Percentiles rank a stretch among this genome's conserved stretches.
These are phyloP conservation scores for Fusarium newnesense DNA, from an alignment of 2,329 filamentous ascomycete species.

Conservation along the genomic window DNA sequence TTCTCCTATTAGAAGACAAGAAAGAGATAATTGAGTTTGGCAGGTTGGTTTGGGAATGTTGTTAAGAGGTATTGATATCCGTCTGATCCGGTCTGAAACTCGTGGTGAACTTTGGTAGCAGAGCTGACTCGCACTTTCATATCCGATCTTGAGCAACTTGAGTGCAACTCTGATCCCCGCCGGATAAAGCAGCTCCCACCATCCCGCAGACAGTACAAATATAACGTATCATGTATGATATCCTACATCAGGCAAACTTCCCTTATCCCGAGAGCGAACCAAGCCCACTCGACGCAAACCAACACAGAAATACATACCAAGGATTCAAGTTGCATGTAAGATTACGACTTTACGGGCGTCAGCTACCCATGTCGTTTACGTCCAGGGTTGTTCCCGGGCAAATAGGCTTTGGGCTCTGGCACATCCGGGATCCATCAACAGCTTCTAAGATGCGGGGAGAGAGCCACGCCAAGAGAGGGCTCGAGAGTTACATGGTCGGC, in stretches of 20 bases:
- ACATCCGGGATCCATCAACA: slow-evolving; percentile 5
- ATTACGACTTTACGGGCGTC: slow-evolving; percentile 36
- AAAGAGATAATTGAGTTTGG: not conserved
- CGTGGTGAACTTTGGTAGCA: not conserved
- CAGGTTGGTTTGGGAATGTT: not conserved
- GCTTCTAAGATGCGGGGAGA: slow-evolving; percentile 33
- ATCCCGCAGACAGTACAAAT: not conserved
- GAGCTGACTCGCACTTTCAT: slow-evolving; percentile 6
- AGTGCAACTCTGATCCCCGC: slow-evolving; percentile 19
- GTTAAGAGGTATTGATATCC: not conserved
- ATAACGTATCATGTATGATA: slow-evolving; percentile 3
- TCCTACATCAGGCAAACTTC: slow-evolving; percentile 26
- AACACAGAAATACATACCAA: slow-evolving; percentile 20
- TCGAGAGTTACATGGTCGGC: not conserved
- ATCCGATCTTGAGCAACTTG: not conserved
- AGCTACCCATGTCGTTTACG: slow-evolving; percentile 5
- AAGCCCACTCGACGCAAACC: not conserved
- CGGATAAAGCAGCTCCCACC: slow-evolving; percentile 32
- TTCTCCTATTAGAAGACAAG: not conserved
- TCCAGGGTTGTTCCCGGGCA: slow-evolving; percentile 17
- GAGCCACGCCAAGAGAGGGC: slow-evolving; percentile 7
- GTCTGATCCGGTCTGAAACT: slow-evolving; percentile 1
- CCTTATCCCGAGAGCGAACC: slow-evolving; percentile 31
- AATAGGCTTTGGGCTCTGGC: slow-evolving; percentile 17
- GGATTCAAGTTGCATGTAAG: slow-evolving; percentile 19